phyloP scores from a whole-genome alignment of 23 red algal genomes.

The Cyanidioschyzon merolae region DNA sequence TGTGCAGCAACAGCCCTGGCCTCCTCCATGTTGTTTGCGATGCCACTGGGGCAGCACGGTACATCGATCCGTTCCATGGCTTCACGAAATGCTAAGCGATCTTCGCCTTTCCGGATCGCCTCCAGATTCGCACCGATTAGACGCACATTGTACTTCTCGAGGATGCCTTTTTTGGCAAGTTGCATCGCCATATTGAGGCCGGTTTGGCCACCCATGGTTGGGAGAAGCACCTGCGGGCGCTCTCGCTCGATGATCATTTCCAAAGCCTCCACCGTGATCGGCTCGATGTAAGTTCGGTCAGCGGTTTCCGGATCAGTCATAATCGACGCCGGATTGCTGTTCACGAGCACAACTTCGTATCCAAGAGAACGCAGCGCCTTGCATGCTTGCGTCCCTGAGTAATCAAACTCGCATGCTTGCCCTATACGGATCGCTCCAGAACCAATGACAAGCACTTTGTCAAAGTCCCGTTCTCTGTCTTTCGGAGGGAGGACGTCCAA shows the following conservation, averaged over 20 bases:
- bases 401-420: slow-evolving; percentile 98
- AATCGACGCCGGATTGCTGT: slow-evolving; percentile 92
- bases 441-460: slow-evolving; percentile 72
- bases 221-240: slow-evolving; percentile 76
- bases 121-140: slow-evolving; percentile 91
- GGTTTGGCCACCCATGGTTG: slow-evolving; percentile 99
- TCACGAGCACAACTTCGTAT: slow-evolving; percentile 85
- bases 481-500: neutral
- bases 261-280: slow-evolving; percentile 57
- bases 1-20: slow-evolving; percentile 56
- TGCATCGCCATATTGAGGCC: slow-evolving; percentile 73
- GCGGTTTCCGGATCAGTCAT: slow-evolving; percentile 99
- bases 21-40: slow-evolving; percentile 72
- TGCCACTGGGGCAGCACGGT: slow-evolving; percentile 60
- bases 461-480: neutral
- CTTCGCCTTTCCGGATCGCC: slow-evolving; percentile 94
- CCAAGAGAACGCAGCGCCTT: slow-evolving; percentile 87
- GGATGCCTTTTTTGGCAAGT: slow-evolving; percentile 54
- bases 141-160: slow-evolving; percentile 72
- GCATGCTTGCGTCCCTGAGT: slow-evolving; percentile 95
- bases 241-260: slow-evolving; percentile 74
- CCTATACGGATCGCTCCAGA: slow-evolving; percentile 94
- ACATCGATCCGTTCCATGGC: slow-evolving; percentile 96
- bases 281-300: slow-evolving; percentile 93
- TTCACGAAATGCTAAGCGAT: slow-evolving; percentile 77